A percentile compares a stretch with the other conserved stretches of the same genome.
These are phyloP conservation scores for Neurospora sp. DNA, from an alignment of 495 filamentous ascomycete species.

Conservation along the genomic window DNA sequence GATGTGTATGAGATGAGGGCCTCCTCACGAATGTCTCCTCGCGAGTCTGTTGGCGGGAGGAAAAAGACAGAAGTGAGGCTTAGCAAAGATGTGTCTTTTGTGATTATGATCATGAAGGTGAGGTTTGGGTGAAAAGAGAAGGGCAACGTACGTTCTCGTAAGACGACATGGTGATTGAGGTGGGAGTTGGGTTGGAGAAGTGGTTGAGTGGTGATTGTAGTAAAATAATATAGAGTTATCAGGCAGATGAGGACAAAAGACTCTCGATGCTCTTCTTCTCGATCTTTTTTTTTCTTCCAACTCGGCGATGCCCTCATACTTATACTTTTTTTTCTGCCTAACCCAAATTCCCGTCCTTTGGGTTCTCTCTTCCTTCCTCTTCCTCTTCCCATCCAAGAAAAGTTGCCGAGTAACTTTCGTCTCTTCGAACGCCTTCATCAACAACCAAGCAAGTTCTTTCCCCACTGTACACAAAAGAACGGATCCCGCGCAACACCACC, in stretches of 20 bases:
- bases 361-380: background rate
- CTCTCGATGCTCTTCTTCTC: background rate
- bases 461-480: background rate
- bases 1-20: background rate
- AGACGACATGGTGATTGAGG: background rate
- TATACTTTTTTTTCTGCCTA: background rate
- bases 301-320: background rate
- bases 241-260: background rate
- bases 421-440: background rate
- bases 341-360: background rate
- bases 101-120: background rate
- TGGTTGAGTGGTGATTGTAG: background rate
- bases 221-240: background rate
- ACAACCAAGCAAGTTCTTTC: background rate
- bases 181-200: background rate
- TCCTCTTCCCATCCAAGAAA: background rate
- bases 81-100: background rate
- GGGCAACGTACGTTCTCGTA: background rate
- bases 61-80: background rate
- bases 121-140: background rate
- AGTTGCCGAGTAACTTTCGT: background rate
- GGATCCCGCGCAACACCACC: background rate
- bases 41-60: background rate
- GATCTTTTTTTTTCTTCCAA: background rate
- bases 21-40: background rate